A percentile compares a stretch with the other conserved stretches of the same genome.
Evolutionary conservation across 1,139 yeast genomes (phyloP).

Genomic region (Candida glucosophila): DNA sequence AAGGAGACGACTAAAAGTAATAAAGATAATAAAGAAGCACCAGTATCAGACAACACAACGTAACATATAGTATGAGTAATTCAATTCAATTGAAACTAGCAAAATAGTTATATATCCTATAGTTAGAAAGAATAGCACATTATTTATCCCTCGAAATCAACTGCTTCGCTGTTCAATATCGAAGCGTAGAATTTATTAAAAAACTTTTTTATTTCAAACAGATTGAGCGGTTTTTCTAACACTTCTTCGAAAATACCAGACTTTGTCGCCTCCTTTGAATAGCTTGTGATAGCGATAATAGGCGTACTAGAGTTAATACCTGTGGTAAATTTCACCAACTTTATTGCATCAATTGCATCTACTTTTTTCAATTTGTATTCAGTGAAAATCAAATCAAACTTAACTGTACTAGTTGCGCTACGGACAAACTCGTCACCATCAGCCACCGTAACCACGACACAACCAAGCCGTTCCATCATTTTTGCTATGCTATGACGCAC

Average conservation of each 20-base stretch:
- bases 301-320: constrained; percentile 74
- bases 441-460: constrained; percentile 70
- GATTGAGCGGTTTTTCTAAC: constrained; percentile 66
- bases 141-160: no score
- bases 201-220: constrained; percentile 15
- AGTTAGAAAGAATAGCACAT: no score
- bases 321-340: constrained; percentile 66
- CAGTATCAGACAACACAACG: no score
- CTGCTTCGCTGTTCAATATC: no score
- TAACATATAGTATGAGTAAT: no score
- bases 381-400: constrained; percentile 76
- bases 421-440: constrained; percentile 81
- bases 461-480: constrained; percentile 62
- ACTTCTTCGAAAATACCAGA: constrained; percentile 60
- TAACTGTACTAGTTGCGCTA: constrained; percentile 74
- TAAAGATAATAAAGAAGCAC: no score
- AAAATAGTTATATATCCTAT: no score
- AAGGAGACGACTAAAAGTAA: constrained; percentile 8
- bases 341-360: constrained; percentile 68
- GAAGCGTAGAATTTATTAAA: no score
- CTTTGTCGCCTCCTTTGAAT: constrained; percentile 55
- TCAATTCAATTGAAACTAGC: no score
- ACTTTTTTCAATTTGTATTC: constrained; percentile 64
- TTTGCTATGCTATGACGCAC: constrained; percentile 62
- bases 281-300: constrained; percentile 68